Conservation (phyloP, 176 grass and related monocot genomes). For the Oryza rufipogon region DNA sequence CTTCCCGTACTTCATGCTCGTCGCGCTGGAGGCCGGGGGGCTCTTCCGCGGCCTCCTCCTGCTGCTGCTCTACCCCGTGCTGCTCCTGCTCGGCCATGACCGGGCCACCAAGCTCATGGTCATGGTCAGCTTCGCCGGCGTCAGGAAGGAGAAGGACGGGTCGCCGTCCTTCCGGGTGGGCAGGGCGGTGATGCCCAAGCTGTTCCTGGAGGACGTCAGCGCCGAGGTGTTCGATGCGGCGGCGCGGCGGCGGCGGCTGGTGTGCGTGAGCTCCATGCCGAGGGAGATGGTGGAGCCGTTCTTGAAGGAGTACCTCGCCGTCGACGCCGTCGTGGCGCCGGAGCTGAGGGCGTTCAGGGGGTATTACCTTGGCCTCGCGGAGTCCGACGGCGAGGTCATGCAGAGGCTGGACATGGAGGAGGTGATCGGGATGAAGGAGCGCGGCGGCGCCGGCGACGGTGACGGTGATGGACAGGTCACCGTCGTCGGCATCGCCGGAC, state of each 20-base stretch:
- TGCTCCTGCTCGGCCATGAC: conserved; percentile 43
- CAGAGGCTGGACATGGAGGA: conserved; percentile 11
- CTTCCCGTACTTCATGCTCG: conserved; percentile 97
- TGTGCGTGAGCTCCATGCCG: conserved; percentile 76
- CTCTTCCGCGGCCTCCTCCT: conserved; percentile 63
- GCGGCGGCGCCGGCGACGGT: no score
- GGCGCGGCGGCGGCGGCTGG: conserved; percentile 25
- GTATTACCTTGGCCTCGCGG: conserved; percentile 64
- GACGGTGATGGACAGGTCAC: not conserved
- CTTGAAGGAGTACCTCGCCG: conserved; percentile 59
- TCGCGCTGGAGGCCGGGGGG: conserved; percentile 72
- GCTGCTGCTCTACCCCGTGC: conserved; percentile 57
- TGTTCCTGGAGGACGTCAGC: conserved; percentile 68
- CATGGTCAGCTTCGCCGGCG: conserved; percentile 59
- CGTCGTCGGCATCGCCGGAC: conserved; percentile 35
- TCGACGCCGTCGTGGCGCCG: conserved; percentile 60
- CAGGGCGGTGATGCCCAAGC: conserved; percentile 61
- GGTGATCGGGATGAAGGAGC: conserved; percentile 27
- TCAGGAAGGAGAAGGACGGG: conserved; percentile 53
- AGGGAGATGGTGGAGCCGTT: conserved; percentile 69
- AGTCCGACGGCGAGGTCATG: conserved; percentile 40
- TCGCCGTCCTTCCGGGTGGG: conserved; percentile 40
- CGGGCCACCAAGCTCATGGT: conserved; percentile 51
- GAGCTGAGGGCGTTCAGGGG: conserved; percentile 57
- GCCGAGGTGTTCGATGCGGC: conserved; percentile 55